Base-by-base conservation (phyloP, 164 flowering plant genomes). In the Dillenia turbinata region DNA sequence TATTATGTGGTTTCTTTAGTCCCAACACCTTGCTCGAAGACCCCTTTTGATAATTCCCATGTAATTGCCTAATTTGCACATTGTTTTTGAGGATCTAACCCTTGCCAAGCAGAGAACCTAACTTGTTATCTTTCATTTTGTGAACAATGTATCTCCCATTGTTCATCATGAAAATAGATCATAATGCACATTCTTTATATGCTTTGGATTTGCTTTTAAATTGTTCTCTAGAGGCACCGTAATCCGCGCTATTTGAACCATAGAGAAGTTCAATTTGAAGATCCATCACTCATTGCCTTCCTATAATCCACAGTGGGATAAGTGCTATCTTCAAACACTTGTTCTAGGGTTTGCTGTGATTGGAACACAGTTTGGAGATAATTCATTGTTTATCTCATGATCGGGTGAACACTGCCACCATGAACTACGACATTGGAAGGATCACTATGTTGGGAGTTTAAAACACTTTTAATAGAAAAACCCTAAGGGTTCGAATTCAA, bases 351-450 rank as follows among this genome's bases (percentile, higher is more conserved):
- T 50, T 73, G 77, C 8, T 80, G 60, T 0, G 93, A 84, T 4
- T 86, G 71, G 33, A 90, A 88, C 0, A 96, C 96, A 0, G 96
- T 96, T 0, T 86, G 78, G 44, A 92, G 79, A 66, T 95, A 95
- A 61, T 95, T 95, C 97, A 95, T 84, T 19, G 89, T 97, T 16
- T 95, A 95, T 0, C 97, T 81, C 1, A 97, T 95, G 46, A 95
- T 88, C 0, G 97, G 97, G 57, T 95, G 99, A 12, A 86, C 73
- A 1, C 88, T 90, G 13, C 97, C 97, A 3, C 97, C 92, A 9
- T 96, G 97, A 10, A 88, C 86, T 0, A 88, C 72, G 0, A 79
- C 66, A 56, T 86, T 88, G 0, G 96, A 87, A 1, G 96, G 96
- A 57, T 95, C 97, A 15, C 94, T 77, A 3, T 89, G 72, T 44